Conservation (phyloP, 148 eudicot genomes). For the Chenopodium berlandieri region DNA sequence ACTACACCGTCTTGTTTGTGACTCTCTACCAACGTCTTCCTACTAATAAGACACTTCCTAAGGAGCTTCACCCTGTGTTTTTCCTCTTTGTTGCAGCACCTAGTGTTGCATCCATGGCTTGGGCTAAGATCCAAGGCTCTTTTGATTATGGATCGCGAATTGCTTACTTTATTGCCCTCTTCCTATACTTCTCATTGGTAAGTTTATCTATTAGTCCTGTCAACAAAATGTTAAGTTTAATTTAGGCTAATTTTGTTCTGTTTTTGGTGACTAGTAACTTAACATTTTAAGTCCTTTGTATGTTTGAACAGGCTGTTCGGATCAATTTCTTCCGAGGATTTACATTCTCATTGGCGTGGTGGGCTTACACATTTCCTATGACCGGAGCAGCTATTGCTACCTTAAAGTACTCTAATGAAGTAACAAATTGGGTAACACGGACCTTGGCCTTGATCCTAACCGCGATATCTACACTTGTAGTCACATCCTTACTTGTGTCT, state of each 20-base stretch:
- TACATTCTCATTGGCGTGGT: slow-evolving; percentile 95
- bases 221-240: background rate
- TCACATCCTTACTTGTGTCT: slow-evolving; percentile 48
- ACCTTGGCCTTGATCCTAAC: slow-evolving; percentile 45
- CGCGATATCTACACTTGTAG: slow-evolving; percentile 47
- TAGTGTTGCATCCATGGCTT: slow-evolving; percentile 90
- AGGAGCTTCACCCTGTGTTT: slow-evolving; percentile 95
- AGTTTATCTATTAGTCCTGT: slow-evolving; percentile 18
- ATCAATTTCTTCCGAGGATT: slow-evolving; percentile 93
- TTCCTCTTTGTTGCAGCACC: slow-evolving; percentile 91
- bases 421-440: slow-evolving; percentile 44
- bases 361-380: slow-evolving; percentile 99
- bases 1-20: slow-evolving; percentile 77
- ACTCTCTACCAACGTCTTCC: slow-evolving; percentile 94
- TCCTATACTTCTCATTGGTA: slow-evolving; percentile 91
- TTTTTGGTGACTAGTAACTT: background rate
- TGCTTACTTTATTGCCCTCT: slow-evolving; percentile 78
- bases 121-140: slow-evolving; percentile 78
- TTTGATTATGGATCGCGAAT: slow-evolving; percentile 67
- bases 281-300: background rate
- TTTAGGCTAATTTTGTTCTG: background rate
- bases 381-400: slow-evolving; percentile 91
- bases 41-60: slow-evolving; percentile 84
- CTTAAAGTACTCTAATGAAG: slow-evolving; percentile 61
- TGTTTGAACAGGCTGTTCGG: slow-evolving; percentile 70